These are phyloP conservation scores for Diplodia sapinea DNA, from an alignment of 2,329 filamentous ascomycete genomes.

Conservation along the genomic window DNA sequence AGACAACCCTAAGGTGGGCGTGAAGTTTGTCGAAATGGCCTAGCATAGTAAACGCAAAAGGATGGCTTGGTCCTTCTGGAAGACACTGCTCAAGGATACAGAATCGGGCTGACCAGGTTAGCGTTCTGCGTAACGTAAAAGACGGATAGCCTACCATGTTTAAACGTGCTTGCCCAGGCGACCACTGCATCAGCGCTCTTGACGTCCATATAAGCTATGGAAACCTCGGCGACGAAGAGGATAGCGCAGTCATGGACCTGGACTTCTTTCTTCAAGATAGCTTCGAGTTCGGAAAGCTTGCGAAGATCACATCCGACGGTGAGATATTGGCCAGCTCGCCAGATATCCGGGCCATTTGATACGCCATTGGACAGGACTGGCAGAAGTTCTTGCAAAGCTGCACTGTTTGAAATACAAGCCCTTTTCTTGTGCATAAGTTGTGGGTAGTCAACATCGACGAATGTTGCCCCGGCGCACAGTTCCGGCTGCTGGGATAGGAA, in stretches of 20 bases:
- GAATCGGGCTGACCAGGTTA: slow-evolving; percentile 67
- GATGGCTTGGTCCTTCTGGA: slow-evolving; percentile 76
- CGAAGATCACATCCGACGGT: slow-evolving; percentile 83
- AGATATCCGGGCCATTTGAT: slow-evolving; percentile 40
- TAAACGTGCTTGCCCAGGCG: slow-evolving; percentile 74
- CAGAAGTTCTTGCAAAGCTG: slow-evolving; percentile 55
- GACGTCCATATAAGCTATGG: slow-evolving; percentile 86
- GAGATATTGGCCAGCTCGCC: slow-evolving; percentile 70
- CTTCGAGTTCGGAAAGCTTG: slow-evolving; percentile 66
- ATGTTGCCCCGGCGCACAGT: slow-evolving; percentile 65
- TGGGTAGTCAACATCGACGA: slow-evolving; percentile 86
- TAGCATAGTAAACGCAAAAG: slow-evolving; percentile 87
- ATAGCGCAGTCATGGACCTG: slow-evolving; percentile 66
- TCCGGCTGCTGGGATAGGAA: slow-evolving; percentile 71
- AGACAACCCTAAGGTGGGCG: slow-evolving; percentile 76
- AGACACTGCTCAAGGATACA: slow-evolving; percentile 86
- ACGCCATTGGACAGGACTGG: slow-evolving; percentile 39
- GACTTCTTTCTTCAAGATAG: slow-evolving; percentile 64
- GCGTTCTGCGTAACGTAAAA: slow-evolving; percentile 25
- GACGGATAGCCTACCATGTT: slow-evolving; percentile 61
- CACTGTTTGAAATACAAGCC: slow-evolving; percentile 65
- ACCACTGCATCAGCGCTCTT: slow-evolving; percentile 75
- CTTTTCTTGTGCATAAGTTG: slow-evolving; percentile 78
- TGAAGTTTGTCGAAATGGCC: slow-evolving; percentile 80
- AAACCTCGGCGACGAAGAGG: slow-evolving; percentile 87